Evolutionary conservation across 139 green algal genomes (phyloP).

Genomic region (Chlorella sp.): DNA sequence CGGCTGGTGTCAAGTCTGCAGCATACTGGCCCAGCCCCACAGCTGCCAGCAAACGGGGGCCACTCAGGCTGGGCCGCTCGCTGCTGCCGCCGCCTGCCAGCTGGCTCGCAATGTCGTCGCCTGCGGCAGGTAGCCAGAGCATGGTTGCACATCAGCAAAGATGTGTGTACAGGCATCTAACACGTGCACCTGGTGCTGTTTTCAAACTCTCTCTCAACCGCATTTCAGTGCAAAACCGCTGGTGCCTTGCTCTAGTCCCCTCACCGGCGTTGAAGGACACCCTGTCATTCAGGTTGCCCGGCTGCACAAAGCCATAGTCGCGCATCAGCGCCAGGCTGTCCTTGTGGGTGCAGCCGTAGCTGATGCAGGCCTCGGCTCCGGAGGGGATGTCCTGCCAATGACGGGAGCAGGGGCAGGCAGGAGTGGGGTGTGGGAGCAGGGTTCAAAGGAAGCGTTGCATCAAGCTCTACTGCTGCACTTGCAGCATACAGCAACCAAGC

Average conservation of each 20-base stretch:
- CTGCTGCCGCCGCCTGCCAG: slow-evolving; percentile 5
- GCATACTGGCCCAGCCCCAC: neutral
- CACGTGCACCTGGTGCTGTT: too few relatives aligned
- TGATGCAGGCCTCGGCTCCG: slow-evolving; percentile 52
- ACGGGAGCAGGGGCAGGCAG: neutral
- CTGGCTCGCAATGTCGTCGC: slow-evolving; percentile 25
- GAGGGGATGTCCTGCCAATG: slow-evolving; percentile 38
- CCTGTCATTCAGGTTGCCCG: slow-evolving; percentile 49
- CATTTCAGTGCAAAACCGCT: too few relatives aligned
- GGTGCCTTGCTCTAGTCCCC: neutral
- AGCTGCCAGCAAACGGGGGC: neutral
- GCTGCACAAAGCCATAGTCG: slow-evolving; percentile 59
- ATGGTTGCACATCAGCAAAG: too few relatives aligned
- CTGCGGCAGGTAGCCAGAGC: too few relatives aligned
- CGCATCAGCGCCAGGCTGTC: slow-evolving; percentile 46
- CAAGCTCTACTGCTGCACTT: slow-evolving; percentile 14
- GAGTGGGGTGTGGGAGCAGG: neutral
- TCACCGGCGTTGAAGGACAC: slow-evolving; percentile 32
- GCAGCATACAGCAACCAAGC: too few relatives aligned
- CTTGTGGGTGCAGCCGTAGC: slow-evolving; percentile 53
- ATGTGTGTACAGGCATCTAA: too few relatives aligned
- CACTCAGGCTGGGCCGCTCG: slow-evolving; percentile 17
- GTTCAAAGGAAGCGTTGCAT: neutral
- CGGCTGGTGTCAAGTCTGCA: neutral
- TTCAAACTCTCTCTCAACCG: too few relatives aligned